A percentile compares a stretch with the other conserved stretches of the same genome.
phyloP scores from a whole-genome alignment of 129 eudicot genomes.

The Escallonia rubra region DNA sequence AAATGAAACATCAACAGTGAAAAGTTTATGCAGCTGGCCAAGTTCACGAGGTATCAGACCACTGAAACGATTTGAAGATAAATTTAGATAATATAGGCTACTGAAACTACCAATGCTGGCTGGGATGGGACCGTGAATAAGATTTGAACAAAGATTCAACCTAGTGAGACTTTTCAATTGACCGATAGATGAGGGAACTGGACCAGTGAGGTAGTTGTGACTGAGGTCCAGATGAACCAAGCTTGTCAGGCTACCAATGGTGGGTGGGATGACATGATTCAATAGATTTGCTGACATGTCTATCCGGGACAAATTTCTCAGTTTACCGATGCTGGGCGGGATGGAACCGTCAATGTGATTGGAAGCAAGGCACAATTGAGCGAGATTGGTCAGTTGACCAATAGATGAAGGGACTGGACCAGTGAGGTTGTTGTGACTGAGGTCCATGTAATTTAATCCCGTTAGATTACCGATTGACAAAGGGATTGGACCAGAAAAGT shows the following conservation, averaged over 20 bases:
- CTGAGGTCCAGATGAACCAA: no score
- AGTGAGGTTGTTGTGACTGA: no score
- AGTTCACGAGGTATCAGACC: not conserved
- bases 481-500: no score
- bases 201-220: no score
- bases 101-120: not conserved
- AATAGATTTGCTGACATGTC: no score
- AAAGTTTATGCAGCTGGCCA: not conserved
- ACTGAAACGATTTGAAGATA: not conserved
- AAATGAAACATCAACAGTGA: not conserved
- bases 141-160: not conserved
- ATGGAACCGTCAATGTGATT: conserved; percentile 1
- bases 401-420: no score
- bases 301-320: no score
- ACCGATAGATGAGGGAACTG: no score
- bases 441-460: no score
- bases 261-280: no score
- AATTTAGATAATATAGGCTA: not conserved
- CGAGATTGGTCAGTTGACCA: not conserved
- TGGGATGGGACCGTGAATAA: not conserved
- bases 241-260: no score
- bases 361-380: not conserved
- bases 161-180: not conserved
- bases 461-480: no score
- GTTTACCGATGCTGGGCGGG: not conserved